Percentiles rank a stretch among this genome's conserved stretches.
Evolutionary conservation across 129 eudicot species (phyloP).

Genomic region (Helianthus tuberosus): DNA sequence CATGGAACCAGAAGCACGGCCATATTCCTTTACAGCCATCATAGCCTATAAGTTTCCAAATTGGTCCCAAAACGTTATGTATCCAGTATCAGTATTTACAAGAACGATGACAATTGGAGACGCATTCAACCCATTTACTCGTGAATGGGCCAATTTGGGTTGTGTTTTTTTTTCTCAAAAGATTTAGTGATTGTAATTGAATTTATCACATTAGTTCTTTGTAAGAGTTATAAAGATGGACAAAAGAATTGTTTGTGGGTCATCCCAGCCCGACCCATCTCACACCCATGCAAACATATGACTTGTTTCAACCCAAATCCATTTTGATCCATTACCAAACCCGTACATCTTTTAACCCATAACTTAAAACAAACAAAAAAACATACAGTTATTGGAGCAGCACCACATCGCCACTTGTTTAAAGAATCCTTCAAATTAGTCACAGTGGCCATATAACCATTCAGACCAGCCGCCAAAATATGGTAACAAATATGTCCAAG

Average conservation of each 20-base stretch:
- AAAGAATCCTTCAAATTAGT: constrained; percentile 85
- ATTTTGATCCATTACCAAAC: neutral
- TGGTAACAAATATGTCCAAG: constrained; percentile 97
- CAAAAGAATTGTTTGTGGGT: neutral
- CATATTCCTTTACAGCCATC: constrained; percentile 90
- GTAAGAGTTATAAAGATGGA: neutral
- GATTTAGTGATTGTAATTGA: neutral
- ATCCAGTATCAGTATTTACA: neutral
- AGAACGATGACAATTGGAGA: constrained; percentile 14
- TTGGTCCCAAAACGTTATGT: constrained; percentile 7
- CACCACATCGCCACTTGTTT: constrained; percentile 93
- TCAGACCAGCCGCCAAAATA: constrained; percentile 93
- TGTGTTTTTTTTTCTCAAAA: neutral
- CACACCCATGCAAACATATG: neutral
- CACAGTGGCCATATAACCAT: constrained; percentile 95
- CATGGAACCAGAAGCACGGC: constrained; percentile 78
- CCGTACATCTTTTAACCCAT: neutral
- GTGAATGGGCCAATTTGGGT: neutral
- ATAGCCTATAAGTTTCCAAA: constrained; percentile 59
- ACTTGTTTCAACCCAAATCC: neutral
- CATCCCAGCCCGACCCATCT: constrained; percentile 7
- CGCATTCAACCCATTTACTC: neutral
- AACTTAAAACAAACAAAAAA: constrained; percentile 11
- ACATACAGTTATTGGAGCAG: constrained; percentile 94
- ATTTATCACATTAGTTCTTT: neutral